Conservation (phyloP, 176 grass and related monocot species). For the Juncus inflexus region DNA sequence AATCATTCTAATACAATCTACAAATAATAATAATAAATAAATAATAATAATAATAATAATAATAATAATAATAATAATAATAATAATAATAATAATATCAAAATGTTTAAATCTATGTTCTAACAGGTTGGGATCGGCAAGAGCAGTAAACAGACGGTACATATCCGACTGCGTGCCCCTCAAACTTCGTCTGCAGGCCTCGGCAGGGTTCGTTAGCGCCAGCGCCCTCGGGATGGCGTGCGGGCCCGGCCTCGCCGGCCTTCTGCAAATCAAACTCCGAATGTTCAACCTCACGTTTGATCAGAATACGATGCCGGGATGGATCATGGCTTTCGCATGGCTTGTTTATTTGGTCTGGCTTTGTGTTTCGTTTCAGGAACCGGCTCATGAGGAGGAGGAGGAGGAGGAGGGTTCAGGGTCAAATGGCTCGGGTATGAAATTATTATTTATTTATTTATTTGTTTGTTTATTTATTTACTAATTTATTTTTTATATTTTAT, state of each 20-base stretch:
- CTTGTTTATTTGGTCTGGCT: slow-evolving; percentile 62
- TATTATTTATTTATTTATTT: too few relatives aligned
- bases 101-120: background rate
- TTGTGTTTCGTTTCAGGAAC: slow-evolving; percentile 79
- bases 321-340: slow-evolving; percentile 78
- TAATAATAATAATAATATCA: too few relatives aligned
- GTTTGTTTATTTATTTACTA: too few relatives aligned
- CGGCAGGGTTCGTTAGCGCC: slow-evolving; percentile 89
- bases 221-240: slow-evolving; percentile 97
- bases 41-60: too few relatives aligned
- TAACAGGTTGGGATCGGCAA: slow-evolving; percentile 70
- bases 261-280: slow-evolving; percentile 66
- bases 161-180: slow-evolving; percentile 91
- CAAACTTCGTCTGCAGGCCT: slow-evolving; percentile 76
- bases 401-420: background rate
- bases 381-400: slow-evolving; percentile 37
- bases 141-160: slow-evolving; percentile 91
- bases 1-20: too few relatives aligned
- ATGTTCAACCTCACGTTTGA: slow-evolving; percentile 69
- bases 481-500: too few relatives aligned
- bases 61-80: too few relatives aligned
- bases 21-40: too few relatives aligned
- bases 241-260: slow-evolving; percentile 72
- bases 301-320: slow-evolving; percentile 84
- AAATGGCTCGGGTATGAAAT: too few relatives aligned